phyloP scores from a whole-genome alignment of 2,329 filamentous ascomycete genomes.

The Didymella segeticola region DNA sequence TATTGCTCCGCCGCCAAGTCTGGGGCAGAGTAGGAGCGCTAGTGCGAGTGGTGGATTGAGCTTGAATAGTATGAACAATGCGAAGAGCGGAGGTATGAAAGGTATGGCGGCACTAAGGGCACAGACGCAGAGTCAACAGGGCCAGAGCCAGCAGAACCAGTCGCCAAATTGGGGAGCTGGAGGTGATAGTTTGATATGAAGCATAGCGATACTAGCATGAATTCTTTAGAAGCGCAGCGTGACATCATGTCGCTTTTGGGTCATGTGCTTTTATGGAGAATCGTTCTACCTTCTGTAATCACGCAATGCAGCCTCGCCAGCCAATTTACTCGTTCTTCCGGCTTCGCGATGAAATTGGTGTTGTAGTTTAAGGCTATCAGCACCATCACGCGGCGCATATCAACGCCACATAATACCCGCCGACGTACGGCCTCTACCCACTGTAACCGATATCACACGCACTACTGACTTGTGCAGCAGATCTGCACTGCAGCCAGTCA shows the following conservation, averaged over 20 bases:
- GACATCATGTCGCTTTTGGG: background rate
- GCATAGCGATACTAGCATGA: background rate
- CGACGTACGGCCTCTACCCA: background rate
- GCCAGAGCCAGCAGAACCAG: conserved; percentile 29
- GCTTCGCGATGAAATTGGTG: background rate
- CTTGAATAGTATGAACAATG: conserved; percentile 23
- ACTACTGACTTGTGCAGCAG: conserved; percentile 3
- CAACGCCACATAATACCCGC: background rate
- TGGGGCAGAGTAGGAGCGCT: conserved; percentile 17
- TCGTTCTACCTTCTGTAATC: background rate
- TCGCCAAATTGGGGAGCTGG: conserved; percentile 32
- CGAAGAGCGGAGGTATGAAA: conserved; percentile 25
- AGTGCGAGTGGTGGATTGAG: conserved; percentile 19
- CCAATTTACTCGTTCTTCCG: background rate
- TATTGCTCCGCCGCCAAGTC: conserved; percentile 36
- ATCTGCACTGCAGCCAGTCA: conserved; percentile 8
- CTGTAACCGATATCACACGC: background rate
- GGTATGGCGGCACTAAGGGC: conserved; percentile 33
- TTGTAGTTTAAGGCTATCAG: background rate
- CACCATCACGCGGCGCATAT: background rate
- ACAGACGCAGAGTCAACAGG: conserved; percentile 32
- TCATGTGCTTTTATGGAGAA: too few relatives aligned
- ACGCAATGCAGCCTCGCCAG: background rate
- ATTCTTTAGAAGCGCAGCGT: background rate
- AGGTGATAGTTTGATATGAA: conserved; percentile 37